phyloP scores from a whole-genome alignment of 345 rosid genomes.

The Balakata baccata region DNA sequence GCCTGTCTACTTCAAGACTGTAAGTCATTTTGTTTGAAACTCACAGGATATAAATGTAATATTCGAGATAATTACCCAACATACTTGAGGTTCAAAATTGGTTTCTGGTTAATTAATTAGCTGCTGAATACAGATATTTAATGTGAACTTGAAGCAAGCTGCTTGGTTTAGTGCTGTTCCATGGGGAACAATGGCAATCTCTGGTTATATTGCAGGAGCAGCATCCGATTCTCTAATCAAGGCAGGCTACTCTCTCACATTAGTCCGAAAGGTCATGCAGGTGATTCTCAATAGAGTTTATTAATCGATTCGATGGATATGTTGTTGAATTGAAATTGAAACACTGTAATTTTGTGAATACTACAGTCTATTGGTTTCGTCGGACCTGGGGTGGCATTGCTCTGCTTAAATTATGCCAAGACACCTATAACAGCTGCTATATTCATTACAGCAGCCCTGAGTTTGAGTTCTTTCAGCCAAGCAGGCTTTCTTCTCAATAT shows the following conservation, averaged over 20 bases:
- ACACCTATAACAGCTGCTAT: conserved; percentile 64
- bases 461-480: conserved; percentile 96
- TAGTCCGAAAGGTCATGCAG: conserved; percentile 91
- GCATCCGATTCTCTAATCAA: conserved; percentile 62
- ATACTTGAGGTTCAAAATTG: too few species aligned
- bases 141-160: conserved; percentile 87
- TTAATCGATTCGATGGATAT: not conserved
- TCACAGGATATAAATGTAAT: too few species aligned
- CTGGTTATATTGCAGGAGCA: conserved; percentile 78
- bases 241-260: conserved; percentile 69
- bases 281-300: conserved; percentile 25
- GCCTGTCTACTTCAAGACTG: conserved; percentile 94
- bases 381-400: conserved; percentile 80
- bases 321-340: not conserved
- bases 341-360: not conserved
- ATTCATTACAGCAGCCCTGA: conserved; percentile 64
- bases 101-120: not conserved
- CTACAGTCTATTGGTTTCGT: conserved; percentile 79
- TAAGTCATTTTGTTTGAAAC: conserved; percentile 8
- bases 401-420: conserved; percentile 69
- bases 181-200: conserved; percentile 90
- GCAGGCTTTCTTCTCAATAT: conserved; percentile 96
- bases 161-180: conserved; percentile 99
- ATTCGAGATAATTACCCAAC: too few species aligned
- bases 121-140: conserved; percentile 50